Percentiles rank a stretch among this genome's conserved stretches.
Conservation (phyloP, 805 yeast species). For the Kluyveromyces nonfermentans region DNA sequence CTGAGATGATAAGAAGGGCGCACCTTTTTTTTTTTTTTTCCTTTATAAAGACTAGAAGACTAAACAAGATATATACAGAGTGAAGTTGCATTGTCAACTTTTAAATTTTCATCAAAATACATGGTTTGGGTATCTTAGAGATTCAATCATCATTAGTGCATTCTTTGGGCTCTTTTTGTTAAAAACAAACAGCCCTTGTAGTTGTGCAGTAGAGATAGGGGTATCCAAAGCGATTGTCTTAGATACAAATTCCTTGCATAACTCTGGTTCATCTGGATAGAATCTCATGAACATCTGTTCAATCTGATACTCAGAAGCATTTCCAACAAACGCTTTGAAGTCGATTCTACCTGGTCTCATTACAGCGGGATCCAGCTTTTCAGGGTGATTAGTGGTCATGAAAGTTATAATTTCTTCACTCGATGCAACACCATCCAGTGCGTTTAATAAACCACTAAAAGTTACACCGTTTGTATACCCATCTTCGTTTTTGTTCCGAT, state of each 20-base stretch:
- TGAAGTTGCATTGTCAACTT: background rate
- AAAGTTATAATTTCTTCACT: slow-evolving; percentile 94
- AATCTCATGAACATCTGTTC: slow-evolving; percentile 79
- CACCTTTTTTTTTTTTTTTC: background rate
- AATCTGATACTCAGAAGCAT: slow-evolving; percentile 80
- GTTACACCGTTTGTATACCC: slow-evolving; percentile 88
- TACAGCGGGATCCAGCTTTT: slow-evolving; percentile 83
- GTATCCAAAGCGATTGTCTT: slow-evolving; percentile 37
- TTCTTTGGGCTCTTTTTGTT: slow-evolving; percentile 73
- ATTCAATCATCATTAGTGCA: slow-evolving; percentile 57
- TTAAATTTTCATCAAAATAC: slow-evolving; percentile 16
- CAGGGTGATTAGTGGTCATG: slow-evolving; percentile 98
- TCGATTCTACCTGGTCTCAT: slow-evolving; percentile 94
- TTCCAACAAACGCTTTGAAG: slow-evolving; percentile 68
- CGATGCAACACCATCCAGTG: slow-evolving; percentile 94
- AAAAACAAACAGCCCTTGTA: slow-evolving; percentile 91
- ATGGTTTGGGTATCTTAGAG: slow-evolving; percentile 28
- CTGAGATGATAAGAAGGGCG: background rate
- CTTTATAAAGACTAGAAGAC: background rate
- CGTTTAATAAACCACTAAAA: slow-evolving; percentile 86
- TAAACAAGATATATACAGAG: background rate
- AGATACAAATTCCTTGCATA: slow-evolving; percentile 38
- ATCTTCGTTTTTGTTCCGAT: slow-evolving; percentile 66
- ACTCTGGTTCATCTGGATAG: slow-evolving; percentile 53
- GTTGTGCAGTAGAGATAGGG: slow-evolving; percentile 81